These are phyloP conservation scores for Albugo laibachii DNA, from an alignment of 352 stramenopile species.

Conservation along the genomic window DNA sequence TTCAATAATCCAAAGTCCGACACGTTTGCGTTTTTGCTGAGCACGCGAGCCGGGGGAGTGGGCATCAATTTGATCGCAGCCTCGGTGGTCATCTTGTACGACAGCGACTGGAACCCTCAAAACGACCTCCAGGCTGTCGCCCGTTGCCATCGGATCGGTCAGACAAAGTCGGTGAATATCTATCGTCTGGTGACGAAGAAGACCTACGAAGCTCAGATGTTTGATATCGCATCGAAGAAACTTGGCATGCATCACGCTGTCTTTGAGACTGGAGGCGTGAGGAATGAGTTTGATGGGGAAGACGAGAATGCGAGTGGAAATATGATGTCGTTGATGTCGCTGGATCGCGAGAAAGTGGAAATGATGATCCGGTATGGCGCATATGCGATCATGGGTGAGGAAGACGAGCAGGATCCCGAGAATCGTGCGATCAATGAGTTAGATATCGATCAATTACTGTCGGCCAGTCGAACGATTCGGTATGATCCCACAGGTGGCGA, in stretches of 20 bases:
- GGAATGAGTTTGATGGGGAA: constrained; percentile 87
- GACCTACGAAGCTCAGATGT: constrained; percentile 99
- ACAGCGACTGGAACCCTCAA: constrained; percentile 98
- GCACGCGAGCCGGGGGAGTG: constrained; percentile 92
- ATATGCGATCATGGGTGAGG: constrained; percentile 94
- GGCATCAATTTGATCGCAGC: constrained; percentile 92
- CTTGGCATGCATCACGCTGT: constrained; percentile 97
- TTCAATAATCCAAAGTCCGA: constrained; percentile 91
- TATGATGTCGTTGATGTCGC: constrained; percentile 83
- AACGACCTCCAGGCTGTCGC: constrained; percentile 97
- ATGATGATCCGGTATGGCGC: constrained; percentile 95
- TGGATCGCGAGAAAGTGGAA: constrained; percentile 95
- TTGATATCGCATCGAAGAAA: constrained; percentile 97
- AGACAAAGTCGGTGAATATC: constrained; percentile 98
- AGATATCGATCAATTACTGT: constrained; percentile 75
- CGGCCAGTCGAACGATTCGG: constrained; percentile 68
- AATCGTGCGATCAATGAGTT: constrained; percentile 80
- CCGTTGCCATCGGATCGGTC: constrained; percentile 98
- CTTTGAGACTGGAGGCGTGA: constrained; percentile 85
- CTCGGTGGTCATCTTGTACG: constrained; percentile 74
- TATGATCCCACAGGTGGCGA: constrained; percentile 56
- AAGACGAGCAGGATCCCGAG: constrained; percentile 85
- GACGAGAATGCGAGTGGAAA: constrained; percentile 78
- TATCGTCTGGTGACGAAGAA: constrained; percentile 99
- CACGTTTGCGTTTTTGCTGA: constrained; percentile 93